A percentile compares a stretch with the other conserved stretches of the same genome.
Evolutionary conservation across 768 basidiomycete species (phyloP).

Genomic region (Psilocybe tampanensis): DNA sequence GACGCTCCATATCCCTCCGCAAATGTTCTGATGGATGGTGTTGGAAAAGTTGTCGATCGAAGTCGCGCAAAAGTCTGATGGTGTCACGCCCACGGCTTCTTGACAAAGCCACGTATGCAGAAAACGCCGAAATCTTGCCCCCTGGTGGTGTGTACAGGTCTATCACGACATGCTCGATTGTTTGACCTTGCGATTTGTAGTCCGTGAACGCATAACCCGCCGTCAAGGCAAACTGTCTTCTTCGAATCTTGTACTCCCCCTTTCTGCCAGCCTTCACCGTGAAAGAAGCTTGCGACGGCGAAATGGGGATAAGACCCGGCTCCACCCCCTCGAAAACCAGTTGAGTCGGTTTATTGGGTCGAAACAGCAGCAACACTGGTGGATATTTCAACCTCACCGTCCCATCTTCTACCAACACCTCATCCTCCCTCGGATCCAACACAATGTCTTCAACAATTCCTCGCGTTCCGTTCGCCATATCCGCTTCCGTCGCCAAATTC

Average conservation of each 20-base stretch:
- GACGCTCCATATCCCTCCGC: conserved; percentile 1
- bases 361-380: conserved; percentile 33
- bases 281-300: conserved; percentile 9
- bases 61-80: conserved; percentile 9
- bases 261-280: conserved; percentile 5
- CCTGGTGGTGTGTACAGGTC: conserved; percentile 34
- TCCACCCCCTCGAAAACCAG: conserved; percentile 26
- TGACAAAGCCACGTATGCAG: conserved; percentile 36
- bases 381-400: conserved; percentile 26
- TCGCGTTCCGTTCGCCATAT: conserved; percentile 42
- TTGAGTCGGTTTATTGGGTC: conserved; percentile 19
- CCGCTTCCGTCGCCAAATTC: conserved; percentile 37
- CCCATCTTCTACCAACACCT: not conserved
- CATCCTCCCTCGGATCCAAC: conserved; percentile 26
- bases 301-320: conserved; percentile 27
- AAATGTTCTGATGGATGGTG: conserved; percentile 9
- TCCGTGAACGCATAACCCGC: conserved; percentile 41
- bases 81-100: conserved; percentile 26
- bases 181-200: conserved; percentile 42
- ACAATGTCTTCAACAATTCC: conserved; percentile 35
- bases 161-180: conserved; percentile 32
- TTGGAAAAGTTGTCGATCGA: conserved; percentile 3
- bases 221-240: conserved; percentile 32
- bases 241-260: conserved; percentile 9
- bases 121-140: conserved; percentile 29